Percentiles rank a stretch among this genome's conserved stretches.
Evolutionary conservation across 768 basidiomycete genomes (phyloP).

Genomic region (Leccinum obscurum): DNA sequence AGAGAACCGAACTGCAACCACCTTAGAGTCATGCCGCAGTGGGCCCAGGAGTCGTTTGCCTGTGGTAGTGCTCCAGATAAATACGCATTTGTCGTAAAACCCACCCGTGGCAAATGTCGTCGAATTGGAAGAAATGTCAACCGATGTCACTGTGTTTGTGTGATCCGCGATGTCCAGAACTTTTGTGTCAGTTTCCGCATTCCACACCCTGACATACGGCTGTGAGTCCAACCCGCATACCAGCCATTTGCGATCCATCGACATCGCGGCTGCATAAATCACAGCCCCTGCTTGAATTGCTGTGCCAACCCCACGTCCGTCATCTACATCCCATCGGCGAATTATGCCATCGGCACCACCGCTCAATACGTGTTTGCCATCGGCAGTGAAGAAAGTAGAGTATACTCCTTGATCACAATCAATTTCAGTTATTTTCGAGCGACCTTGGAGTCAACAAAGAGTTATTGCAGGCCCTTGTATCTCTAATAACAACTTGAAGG

Average conservation of each 20-base stretch:
- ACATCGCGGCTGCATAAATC: too few species aligned
- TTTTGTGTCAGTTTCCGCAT: neutral
- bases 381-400: neutral
- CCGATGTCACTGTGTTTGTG: neutral
- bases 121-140: neutral
- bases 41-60: neutral
- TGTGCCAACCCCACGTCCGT: neutral
- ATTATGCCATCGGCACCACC: too few species aligned
- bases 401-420: neutral
- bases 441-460: too few species aligned
- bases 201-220: neutral
- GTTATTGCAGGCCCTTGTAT: too few species aligned
- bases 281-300: too few species aligned
- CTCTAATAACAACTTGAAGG: too few species aligned
- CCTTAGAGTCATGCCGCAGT: fast-evolving
- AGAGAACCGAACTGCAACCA: neutral
- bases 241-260: too few species aligned
- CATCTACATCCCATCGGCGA: neutral
- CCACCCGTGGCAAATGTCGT: neutral
- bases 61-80: neutral
- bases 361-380: neutral
- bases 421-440: neutral
- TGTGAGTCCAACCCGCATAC: too few species aligned
- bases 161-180: neutral
- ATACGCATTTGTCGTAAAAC: neutral